Base-by-base conservation (phyloP, 139 green algal genomes). In the Picochlorum sp. region DNA sequence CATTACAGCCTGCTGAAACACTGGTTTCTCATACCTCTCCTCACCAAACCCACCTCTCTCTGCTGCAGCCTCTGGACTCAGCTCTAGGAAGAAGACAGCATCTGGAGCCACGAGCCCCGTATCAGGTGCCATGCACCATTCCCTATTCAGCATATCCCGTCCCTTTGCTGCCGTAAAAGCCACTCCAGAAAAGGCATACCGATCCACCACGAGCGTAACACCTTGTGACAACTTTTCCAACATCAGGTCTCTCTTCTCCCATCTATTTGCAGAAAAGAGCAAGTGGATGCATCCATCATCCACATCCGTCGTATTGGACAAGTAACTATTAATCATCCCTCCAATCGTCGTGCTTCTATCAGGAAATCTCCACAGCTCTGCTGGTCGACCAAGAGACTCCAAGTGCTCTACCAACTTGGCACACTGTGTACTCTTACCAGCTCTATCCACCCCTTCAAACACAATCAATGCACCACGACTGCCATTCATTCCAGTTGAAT, bases 371-470 rank as follows among this genome's bases (percentile, higher is more conserved):
- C 86, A 95, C 2, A 86, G 69, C 71, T 96, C 85, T 6, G 76
- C 85, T 3, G 64, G 11, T 2, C 82, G 75, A 49, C 82, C 78
- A 51, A 55, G 30, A 1, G n/a, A 23, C 16, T 72, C 61, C n/a
- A 97, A 64, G 23, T 82, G 28, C 23, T 89, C 70, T 6, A 92
- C 81, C 6, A 99, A 73, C 57, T 78, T 71, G 23, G 68, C 49
- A 26, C 66, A 82, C 64, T 99, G 94, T 4, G 93, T 97, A n/a
- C 75, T 94, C 74, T 99, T 99, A 23, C 94, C 94, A 45, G 85
- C 91, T 0, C 93, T 63, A 70, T 99, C 94, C 2, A 88, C 73
- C 41, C 94, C 94, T 62, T 99, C 94, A 26, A 98, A 88, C 15
- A 97, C 66, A 26, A 97, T 90, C 41, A 97, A 92, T 3, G 90